phyloP scores from a whole-genome alignment of 202 grass and related monocot species.

The Miscanthus sacchariflorus region DNA sequence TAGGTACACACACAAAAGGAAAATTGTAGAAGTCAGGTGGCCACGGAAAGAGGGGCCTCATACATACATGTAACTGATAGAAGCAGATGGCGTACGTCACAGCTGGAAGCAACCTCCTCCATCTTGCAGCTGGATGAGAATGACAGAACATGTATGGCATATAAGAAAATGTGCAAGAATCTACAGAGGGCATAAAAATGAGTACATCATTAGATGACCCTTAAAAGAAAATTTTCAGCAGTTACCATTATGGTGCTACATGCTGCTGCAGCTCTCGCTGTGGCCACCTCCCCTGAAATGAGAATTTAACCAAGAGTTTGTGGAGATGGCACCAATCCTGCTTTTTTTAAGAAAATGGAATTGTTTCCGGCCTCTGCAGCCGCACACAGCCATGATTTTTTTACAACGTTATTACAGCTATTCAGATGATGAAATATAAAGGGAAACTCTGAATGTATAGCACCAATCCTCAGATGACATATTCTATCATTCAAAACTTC shows the following conservation, averaged over 20 bases:
- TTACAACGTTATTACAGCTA: too few species aligned
- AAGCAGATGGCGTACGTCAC: slow-evolving; percentile 63
- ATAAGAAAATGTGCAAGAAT: slow-evolving; percentile 25
- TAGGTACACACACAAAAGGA: too few species aligned
- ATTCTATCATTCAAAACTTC: too few species aligned
- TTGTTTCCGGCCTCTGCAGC: too few species aligned
- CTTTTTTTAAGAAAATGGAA: too few species aligned
- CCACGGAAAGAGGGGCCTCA: too few species aligned
- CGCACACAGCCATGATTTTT: too few species aligned
- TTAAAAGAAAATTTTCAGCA: not conserved
- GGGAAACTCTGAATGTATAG: too few species aligned
- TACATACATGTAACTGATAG: slow-evolving; percentile 70
- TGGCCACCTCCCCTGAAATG: slow-evolving; percentile 79
- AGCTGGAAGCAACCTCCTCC: slow-evolving; percentile 83
- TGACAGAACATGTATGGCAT: slow-evolving; percentile 66
- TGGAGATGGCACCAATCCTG: too few species aligned
- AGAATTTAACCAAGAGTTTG: slow-evolving; percentile 15
- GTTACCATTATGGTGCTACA: slow-evolving; percentile 79
- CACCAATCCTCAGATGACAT: too few species aligned
- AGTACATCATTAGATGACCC: not conserved
- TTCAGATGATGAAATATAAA: too few species aligned
- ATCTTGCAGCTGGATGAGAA: slow-evolving; percentile 72
- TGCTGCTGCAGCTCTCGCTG: slow-evolving; percentile 85
- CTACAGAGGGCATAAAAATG: not conserved
- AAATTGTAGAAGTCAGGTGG: too few species aligned